These are phyloP conservation scores for Candida vaughaniae DNA, from an alignment of 805 yeast genomes.

Conservation along the genomic window DNA sequence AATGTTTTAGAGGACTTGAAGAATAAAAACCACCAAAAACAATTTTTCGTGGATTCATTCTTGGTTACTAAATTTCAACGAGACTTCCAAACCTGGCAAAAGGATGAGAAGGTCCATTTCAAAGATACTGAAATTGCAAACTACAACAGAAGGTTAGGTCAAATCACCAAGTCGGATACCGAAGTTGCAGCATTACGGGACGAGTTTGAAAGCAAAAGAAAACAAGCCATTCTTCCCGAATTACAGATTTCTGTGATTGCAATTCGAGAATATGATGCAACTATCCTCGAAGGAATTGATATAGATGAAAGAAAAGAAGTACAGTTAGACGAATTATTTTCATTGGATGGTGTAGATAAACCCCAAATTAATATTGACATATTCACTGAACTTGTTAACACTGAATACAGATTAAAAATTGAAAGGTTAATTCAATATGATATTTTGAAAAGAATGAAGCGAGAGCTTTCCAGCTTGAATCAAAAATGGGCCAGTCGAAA, in stretches of 20 bases:
- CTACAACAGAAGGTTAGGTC: slow-evolving; percentile 31
- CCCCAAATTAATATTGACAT: slow-evolving; percentile 28
- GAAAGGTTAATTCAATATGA: slow-evolving; percentile 35
- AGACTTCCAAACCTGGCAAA: slow-evolving; percentile 30
- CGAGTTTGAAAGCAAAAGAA: slow-evolving; percentile 23
- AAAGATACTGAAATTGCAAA: slow-evolving; percentile 21
- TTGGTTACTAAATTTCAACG: slow-evolving; percentile 29
- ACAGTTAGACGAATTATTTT: slow-evolving; percentile 23
- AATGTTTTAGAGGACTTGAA: slow-evolving; percentile 1
- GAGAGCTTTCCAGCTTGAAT: slow-evolving; percentile 28
- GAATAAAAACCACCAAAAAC: slow-evolving; percentile 11
- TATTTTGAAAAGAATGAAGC: slow-evolving; percentile 29
- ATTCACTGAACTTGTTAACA: slow-evolving; percentile 29
- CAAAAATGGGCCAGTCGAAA: slow-evolving; percentile 37
- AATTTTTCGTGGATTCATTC: slow-evolving; percentile 35
- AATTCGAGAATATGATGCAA: slow-evolving; percentile 20
- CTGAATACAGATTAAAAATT: slow-evolving; percentile 33
- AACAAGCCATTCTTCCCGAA: slow-evolving; percentile 25
- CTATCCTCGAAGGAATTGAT: not conserved
- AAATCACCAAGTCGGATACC: slow-evolving; percentile 26
- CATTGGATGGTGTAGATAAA: slow-evolving; percentile 24
- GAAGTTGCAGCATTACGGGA: slow-evolving; percentile 20
- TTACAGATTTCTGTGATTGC: slow-evolving; percentile 29
- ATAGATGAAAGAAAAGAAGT: slow-evolving; percentile 6
- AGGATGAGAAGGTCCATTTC: slow-evolving; percentile 16